Evolutionary conservation across 179 eudicot species (phyloP), one percentile per base, ranked within the genome.

Genomic region (Vitellaria paradoxa): DNA sequence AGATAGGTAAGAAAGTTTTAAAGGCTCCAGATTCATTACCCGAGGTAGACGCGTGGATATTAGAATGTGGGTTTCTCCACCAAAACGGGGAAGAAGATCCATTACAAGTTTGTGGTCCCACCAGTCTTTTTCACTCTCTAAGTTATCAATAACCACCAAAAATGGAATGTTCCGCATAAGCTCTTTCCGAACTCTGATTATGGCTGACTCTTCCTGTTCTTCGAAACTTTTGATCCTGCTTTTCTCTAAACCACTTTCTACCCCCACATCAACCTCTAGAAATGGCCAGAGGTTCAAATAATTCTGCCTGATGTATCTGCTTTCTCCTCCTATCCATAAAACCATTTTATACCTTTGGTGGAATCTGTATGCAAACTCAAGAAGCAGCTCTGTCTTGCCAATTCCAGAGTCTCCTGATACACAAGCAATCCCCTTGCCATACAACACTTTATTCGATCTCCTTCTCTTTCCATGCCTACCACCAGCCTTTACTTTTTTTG

Each of bases 81-180:
- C 98, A 61, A 96, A 96, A 14, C 98, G 94, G 46, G 99, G 99
- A 71, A 96, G 93, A 73, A 96, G 91, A 81, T 96, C 99, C 97
- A 96, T 94, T 65, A 96, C 63, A 10, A 87, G 94, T 75, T 88
- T 89, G 78, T 89, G 94, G 70, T 96, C 97, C 98, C 99, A 96
- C 99, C 98, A 96, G 75, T 96, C 98, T 81, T 94, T 92, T 81
- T 96, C 99, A 56, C 86, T 88, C 85, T 94, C 99, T 73, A 96
- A 85, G 70, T 94, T 94, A 78, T 96, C 99, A 10, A 96, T 94
- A 57, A 96, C 83, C 17, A 96, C 89, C 81, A 96, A 64, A 82
- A 91, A 96, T 0, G 99, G 98, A 61, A 96, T 87, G 77, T 91
- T 91, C 74, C 97, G 83, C 98, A 92, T 91, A 75, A 96, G 94